phyloP scores from a whole-genome alignment of 2,329 filamentous ascomycete species.

The Ceratocystis cacaofunesta region DNA sequence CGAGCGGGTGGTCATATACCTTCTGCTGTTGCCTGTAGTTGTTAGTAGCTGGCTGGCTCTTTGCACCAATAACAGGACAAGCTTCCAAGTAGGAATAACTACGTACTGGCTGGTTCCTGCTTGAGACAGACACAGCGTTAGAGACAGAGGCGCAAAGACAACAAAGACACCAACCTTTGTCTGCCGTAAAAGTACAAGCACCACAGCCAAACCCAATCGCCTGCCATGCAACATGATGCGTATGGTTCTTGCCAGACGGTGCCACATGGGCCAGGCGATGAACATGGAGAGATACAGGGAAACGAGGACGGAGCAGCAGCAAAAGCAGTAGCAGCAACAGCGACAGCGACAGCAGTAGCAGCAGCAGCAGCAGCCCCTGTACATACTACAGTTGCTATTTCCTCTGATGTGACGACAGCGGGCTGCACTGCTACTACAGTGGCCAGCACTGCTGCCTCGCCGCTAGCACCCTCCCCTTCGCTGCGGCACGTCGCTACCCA shows the following conservation, averaged over 20 bases:
- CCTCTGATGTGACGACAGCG: too few relatives aligned
- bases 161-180: neutral
- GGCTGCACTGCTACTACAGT: too few relatives aligned
- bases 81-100: neutral
- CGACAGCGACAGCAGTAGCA: neutral
- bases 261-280: neutral
- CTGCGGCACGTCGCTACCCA: neutral
- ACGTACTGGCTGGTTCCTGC: neutral
- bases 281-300: neutral
- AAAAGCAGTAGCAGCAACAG: neutral
- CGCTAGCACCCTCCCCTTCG: neutral
- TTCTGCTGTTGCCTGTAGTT: neutral
- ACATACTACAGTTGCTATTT: too few relatives aligned
- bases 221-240: neutral
- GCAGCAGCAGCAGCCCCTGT: neutral
- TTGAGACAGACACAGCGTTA: neutral
- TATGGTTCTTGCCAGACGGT: neutral
- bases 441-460: neutral
- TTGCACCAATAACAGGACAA: too few relatives aligned
- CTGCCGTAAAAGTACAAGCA: neutral
- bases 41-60: neutral
- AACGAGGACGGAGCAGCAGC: neutral
- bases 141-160: neutral
- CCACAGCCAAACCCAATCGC: neutral
- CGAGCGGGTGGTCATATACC: neutral